Base-by-base conservation (phyloP, 129 eudicot species). In the Kitagawia praeruptora region DNA sequence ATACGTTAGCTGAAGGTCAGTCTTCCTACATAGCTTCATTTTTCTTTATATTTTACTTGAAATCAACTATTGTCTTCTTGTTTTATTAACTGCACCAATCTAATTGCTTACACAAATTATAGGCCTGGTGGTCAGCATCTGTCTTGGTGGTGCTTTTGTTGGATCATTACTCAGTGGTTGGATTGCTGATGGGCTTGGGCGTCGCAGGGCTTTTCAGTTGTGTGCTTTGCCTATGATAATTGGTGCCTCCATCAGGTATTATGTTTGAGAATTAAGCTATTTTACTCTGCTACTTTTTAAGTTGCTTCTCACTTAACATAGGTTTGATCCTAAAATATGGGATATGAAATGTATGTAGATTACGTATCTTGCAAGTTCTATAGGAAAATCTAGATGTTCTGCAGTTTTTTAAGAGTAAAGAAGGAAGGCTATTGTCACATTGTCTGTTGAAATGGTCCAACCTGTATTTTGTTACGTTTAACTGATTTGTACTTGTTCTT, bases 71-170 rank as follows among this genome's bases (percentile, higher is more conserved):
- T 83, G 5, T 81, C n/a, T 85, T 45, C 39, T 66, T 38, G 2
- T 66, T 45, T 39, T 61, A 45, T 38, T 38, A 70, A 27, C 41
- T 23, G 51, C 19, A 14, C 48, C 83, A 37, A 64, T 74, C 6
- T 81, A 46, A 71, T 21, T 77, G 46, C 85, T 79, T 44, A 49
- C 75, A 46, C 74, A 54, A 21, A 54, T 76, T 82, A 72, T 74
- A 95, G 98, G 98, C 77, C 75, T 95, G 84, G 94, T 95, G 78
- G 98, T 95, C 47, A 95, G 98, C 82, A 92, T 87, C 23, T 89
- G 91, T 74, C 91, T 95, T 70, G 98, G 96, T 82, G 97, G 97
- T 79, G 98, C 97, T 45, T 95, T 95, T 79, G 44, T 86, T 84
- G 98, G 97, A 67, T 92, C 91, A 76, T 51, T 87, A 70, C 75